phyloP scores from a whole-genome alignment of 148 eudicot species.

The Vaccinium vitisidaea region DNA sequence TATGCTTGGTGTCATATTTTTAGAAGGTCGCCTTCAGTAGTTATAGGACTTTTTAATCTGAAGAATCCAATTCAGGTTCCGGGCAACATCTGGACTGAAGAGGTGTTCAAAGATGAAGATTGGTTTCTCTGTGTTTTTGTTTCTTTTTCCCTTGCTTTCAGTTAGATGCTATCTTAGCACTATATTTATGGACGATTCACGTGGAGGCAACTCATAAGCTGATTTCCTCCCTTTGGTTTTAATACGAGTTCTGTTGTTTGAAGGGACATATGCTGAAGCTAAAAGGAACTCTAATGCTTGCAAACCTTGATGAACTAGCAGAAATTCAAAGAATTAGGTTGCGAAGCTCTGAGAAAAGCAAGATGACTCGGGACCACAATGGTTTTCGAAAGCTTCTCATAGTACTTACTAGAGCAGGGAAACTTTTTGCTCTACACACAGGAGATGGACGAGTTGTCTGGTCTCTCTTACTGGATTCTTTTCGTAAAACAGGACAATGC shows the following conservation, averaged over 20 bases:
- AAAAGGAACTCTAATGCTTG: constrained; percentile 95
- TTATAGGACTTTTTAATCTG: neutral
- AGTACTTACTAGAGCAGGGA: constrained; percentile 84
- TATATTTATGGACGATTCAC: neutral
- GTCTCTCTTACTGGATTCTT: constrained; percentile 66
- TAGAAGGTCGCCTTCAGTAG: neutral
- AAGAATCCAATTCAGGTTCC: constrained; percentile 4
- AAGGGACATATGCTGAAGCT: constrained; percentile 97
- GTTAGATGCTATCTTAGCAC: neutral
- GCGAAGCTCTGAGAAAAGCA: constrained; percentile 85
- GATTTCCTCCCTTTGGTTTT: neutral
- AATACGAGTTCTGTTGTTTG: constrained; percentile 11
- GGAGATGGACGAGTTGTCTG: constrained; percentile 97
- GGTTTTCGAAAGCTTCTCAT: constrained; percentile 90
- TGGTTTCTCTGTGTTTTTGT: neutral
- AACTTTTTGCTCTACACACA: constrained; percentile 86
- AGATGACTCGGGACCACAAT: constrained; percentile 93
- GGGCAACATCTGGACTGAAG: neutral
- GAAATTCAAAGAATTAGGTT: constrained; percentile 86
- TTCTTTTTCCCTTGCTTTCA: neutral
- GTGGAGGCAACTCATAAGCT: neutral
- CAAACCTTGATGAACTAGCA: constrained; percentile 81
- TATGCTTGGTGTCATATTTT: neutral
- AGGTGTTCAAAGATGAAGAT: neutral
- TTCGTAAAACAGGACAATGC: constrained; percentile 70